Evolutionary conservation across 225 moss, liverwort and hornwort genomes (phyloP).

Genomic region (Sphagnum tenellum): DNA sequence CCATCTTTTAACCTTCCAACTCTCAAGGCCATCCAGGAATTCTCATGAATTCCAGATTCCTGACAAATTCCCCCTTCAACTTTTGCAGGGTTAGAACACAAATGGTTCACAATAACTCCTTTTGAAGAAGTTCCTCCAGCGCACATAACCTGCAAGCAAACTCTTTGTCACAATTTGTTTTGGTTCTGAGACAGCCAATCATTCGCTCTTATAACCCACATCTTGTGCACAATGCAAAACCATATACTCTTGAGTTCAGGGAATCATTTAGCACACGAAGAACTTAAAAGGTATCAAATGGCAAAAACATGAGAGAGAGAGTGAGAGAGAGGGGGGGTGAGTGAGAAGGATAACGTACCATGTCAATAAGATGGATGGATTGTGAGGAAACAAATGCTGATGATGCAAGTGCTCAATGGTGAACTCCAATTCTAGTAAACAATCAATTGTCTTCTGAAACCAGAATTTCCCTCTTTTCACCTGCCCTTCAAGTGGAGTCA

Average conservation of each 20-base stretch:
- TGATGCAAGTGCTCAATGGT: constrained; percentile 41
- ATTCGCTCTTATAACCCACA: too few relatives aligned
- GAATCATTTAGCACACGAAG: background rate
- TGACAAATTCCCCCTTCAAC: too few relatives aligned
- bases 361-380: constrained; percentile 49
- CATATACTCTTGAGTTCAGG: background rate
- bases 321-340: background rate
- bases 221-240: background rate
- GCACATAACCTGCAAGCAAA: constrained; percentile 24
- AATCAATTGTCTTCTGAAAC: constrained; percentile 20
- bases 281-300: background rate
- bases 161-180: background rate
- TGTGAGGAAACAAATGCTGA: constrained; percentile 60
- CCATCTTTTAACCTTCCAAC: too few relatives aligned
- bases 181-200: background rate
- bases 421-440: constrained; percentile 43
- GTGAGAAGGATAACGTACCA: constrained; percentile 21
- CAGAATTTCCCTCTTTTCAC: constrained; percentile 3
- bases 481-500: background rate
- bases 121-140: constrained; percentile 19
- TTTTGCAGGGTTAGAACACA: too few relatives aligned
- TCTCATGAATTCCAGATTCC: too few relatives aligned
- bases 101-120: background rate
- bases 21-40: too few relatives aligned
- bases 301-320: background rate